phyloP scores from a whole-genome alignment of 2,329 filamentous ascomycete species.

The Ophiostoma triangulosporum region DNA sequence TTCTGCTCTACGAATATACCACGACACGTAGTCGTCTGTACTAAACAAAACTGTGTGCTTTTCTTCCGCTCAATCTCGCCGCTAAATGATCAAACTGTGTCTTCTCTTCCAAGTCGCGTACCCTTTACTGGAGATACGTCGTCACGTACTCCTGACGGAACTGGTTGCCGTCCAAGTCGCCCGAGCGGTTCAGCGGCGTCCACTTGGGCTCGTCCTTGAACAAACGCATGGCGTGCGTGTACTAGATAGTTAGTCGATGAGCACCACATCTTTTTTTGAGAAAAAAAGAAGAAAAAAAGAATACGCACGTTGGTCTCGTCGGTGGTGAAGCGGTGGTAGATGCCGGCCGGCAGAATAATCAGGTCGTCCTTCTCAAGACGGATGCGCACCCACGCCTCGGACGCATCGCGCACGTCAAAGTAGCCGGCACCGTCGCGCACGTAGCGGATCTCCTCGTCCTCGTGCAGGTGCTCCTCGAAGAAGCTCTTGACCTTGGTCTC shows the following conservation, averaged over 20 bases:
- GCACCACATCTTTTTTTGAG: neutral
- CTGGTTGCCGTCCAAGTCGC: conserved; percentile 64
- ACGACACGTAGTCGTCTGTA: neutral
- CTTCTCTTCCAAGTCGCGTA: neutral
- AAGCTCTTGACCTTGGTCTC: conserved; percentile 90
- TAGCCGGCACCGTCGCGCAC: conserved; percentile 79
- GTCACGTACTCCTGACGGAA: conserved; percentile 66
- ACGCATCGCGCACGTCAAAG: conserved; percentile 77
- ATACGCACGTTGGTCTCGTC: conserved; percentile 64
- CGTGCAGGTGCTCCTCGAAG: conserved; percentile 91
- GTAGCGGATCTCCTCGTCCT: conserved; percentile 97
- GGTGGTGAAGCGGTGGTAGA: conserved; percentile 96
- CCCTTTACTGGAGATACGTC: conserved; percentile 26
- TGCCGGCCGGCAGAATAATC: conserved; percentile 85
- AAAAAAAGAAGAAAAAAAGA: conserved; percentile 6
- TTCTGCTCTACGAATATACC: neutral
- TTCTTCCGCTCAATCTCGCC: no score
- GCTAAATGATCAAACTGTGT: neutral
- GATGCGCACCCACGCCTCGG: conserved; percentile 83
- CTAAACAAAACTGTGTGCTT: no score
- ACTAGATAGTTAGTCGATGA: conserved; percentile 48
- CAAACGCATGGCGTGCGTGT: conserved; percentile 86
- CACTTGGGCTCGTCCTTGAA: conserved; percentile 99
- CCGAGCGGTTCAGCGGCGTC: conserved; percentile 76
- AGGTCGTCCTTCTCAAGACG: conserved; percentile 73